phyloP scores from a whole-genome alignment of 129 eudicot species.

The Scalesia atractyloides region DNA sequence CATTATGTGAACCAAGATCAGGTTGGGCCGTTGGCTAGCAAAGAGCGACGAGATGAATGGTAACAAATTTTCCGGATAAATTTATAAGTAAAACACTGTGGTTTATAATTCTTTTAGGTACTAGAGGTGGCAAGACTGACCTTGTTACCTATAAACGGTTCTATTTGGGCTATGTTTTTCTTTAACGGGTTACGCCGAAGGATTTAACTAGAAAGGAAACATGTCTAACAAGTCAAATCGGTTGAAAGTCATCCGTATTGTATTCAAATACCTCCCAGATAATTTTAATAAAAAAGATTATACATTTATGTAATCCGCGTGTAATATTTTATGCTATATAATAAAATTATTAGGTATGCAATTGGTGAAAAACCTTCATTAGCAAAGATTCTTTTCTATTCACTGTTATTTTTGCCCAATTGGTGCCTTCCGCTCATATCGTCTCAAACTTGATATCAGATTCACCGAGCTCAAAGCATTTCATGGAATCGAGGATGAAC shows the following conservation, averaged over 20 bases:
- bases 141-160: background rate
- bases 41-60: background rate
- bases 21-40: background rate
- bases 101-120: background rate
- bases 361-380: background rate
- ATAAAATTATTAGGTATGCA: background rate
- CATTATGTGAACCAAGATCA: background rate
- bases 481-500: constrained; percentile 85
- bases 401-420: background rate
- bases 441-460: constrained; percentile 38
- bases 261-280: background rate
- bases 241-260: background rate
- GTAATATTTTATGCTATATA: background rate
- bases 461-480: constrained; percentile 72
- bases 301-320: too few relatives aligned
- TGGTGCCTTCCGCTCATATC: constrained; percentile 6
- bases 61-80: background rate
- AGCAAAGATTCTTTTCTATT: background rate
- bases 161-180: background rate
- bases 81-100: background rate
- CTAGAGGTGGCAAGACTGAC: background rate
- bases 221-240: background rate
- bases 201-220: background rate
- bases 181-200: background rate
- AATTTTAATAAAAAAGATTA: background rate